phyloP scores from a whole-genome alignment of 192 early-diverging fungal genomes.

The Cetraspora pellucida region DNA sequence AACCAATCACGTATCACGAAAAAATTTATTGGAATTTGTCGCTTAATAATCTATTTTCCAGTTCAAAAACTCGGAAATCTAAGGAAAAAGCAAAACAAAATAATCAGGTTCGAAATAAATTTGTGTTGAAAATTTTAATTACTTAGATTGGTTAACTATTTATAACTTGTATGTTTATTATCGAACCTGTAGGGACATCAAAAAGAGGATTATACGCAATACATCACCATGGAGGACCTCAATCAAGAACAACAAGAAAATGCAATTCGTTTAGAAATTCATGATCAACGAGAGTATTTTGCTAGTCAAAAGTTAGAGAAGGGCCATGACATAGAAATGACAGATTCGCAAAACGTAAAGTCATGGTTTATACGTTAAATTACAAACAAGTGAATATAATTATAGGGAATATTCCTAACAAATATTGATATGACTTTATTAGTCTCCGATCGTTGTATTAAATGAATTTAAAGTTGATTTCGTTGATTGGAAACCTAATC shows the following conservation, averaged over 20 bases:
- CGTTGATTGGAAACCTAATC: slow-evolving; percentile 36
- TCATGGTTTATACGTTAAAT: background rate
- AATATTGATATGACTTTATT: background rate
- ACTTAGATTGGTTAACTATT: slow-evolving; percentile 8
- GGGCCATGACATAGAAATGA: slow-evolving; percentile 36
- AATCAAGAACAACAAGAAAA: slow-evolving; percentile 49
- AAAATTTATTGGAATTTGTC: too few species aligned
- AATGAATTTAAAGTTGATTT: slow-evolving; percentile 28
- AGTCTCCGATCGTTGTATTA: background rate
- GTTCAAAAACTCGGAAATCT: background rate
- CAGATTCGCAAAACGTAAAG: slow-evolving; percentile 9
- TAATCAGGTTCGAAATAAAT: background rate
- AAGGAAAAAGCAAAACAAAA: background rate
- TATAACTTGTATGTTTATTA: background rate
- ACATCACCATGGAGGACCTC: slow-evolving; percentile 75
- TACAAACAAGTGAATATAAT: background rate
- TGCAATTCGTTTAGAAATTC: slow-evolving; percentile 67
- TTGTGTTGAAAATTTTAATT: slow-evolving; percentile 2
- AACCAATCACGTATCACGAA: too few species aligned
- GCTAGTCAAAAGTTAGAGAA: slow-evolving; percentile 60
- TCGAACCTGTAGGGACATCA: slow-evolving; percentile 21
- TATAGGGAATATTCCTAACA: background rate
- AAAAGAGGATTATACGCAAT: slow-evolving; percentile 54
- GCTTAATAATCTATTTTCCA: too few species aligned
- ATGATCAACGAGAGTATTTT: slow-evolving; percentile 76